phyloP scores from a whole-genome alignment of 495 filamentous ascomycete genomes.

The Astrocystis sublimbata region DNA sequence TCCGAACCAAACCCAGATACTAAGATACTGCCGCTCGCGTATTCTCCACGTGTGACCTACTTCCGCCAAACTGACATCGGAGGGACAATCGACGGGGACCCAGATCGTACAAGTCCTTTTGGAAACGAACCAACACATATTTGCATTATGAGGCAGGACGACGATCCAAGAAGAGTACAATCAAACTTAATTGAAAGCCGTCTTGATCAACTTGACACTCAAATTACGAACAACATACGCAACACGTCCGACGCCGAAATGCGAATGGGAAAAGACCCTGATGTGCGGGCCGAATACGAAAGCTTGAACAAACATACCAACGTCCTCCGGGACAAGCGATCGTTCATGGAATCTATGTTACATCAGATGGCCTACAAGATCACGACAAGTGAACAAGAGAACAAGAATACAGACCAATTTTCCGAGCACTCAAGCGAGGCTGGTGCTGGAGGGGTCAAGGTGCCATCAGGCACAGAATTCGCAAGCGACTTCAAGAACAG shows the following conservation, averaged over 20 bases:
- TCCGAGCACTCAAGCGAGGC: constrained; percentile 33
- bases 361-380: constrained; percentile 53
- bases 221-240: constrained; percentile 70
- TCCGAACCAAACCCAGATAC: constrained; percentile 89
- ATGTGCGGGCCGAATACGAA: constrained; percentile 63
- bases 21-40: constrained; percentile 88
- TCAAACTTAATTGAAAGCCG: constrained; percentile 79
- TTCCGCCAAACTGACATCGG: constrained; percentile 95
- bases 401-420: constrained; percentile 15
- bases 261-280: constrained; percentile 56
- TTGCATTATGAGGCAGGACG: constrained; percentile 92
- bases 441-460: constrained; percentile 43
- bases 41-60: constrained; percentile 91
- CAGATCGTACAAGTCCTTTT: constrained; percentile 77
- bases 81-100: constrained; percentile 64
- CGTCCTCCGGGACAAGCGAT: constrained; percentile 69
- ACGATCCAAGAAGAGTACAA: constrained; percentile 89
- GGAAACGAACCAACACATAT: constrained; percentile 89
- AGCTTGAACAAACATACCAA: constrained; percentile 67
- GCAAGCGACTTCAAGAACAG: constrained; percentile 95
- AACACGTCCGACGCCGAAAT: constrained; percentile 67
- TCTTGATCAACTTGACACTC: constrained; percentile 72
- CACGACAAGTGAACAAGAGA: constrained; percentile 22
- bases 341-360: constrained; percentile 76
- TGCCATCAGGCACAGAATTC: constrained; percentile 63